A percentile compares a stretch with the other conserved stretches of the same genome.
phyloP scores from a whole-genome alignment of 768 basidiomycete species.

The Astraeus odoratus region DNA sequence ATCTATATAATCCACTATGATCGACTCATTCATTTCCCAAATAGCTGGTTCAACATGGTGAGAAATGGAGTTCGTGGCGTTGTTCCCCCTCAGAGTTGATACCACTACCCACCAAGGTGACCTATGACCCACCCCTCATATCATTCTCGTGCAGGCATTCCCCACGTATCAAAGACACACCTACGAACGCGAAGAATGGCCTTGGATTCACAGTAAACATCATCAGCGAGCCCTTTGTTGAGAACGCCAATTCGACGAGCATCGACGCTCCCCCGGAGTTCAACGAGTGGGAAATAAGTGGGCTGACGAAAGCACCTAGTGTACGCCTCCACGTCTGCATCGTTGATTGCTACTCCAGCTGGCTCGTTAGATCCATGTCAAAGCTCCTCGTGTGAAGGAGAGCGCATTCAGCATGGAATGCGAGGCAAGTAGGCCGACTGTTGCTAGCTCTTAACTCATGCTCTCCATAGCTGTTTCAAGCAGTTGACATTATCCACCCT shows the following conservation, averaged over 20 bases:
- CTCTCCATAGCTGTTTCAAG: slow-evolving; percentile 22
- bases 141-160: slow-evolving; percentile 26
- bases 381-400: slow-evolving; percentile 35
- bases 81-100: background rate
- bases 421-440: slow-evolving; percentile 9
- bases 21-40: background rate
- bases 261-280: slow-evolving; percentile 32
- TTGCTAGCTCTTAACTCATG: background rate
- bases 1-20: background rate
- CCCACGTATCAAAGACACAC: slow-evolving; percentile 35
- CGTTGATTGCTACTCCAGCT: background rate
- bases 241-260: slow-evolving; percentile 32
- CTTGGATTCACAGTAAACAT: slow-evolving; percentile 48
- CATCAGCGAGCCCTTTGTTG: slow-evolving; percentile 44
- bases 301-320: slow-evolving; percentile 35
- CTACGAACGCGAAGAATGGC: slow-evolving; percentile 37
- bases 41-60: slow-evolving; percentile 26
- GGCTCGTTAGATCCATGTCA: slow-evolving; percentile 27
- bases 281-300: slow-evolving; percentile 36
- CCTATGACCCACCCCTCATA: slow-evolving; percentile 26
- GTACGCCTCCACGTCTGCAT: slow-evolving; percentile 11
- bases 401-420: slow-evolving; percentile 45
- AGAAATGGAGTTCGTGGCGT: background rate
- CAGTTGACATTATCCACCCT: slow-evolving; percentile 28
- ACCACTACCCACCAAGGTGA: slow-evolving; percentile 10